A percentile compares a stretch with the other conserved stretches of the same genome.
Evolutionary conservation across 1,284 basidiomycete species (phyloP).

Genomic region (Mycosarcoma maydis): DNA sequence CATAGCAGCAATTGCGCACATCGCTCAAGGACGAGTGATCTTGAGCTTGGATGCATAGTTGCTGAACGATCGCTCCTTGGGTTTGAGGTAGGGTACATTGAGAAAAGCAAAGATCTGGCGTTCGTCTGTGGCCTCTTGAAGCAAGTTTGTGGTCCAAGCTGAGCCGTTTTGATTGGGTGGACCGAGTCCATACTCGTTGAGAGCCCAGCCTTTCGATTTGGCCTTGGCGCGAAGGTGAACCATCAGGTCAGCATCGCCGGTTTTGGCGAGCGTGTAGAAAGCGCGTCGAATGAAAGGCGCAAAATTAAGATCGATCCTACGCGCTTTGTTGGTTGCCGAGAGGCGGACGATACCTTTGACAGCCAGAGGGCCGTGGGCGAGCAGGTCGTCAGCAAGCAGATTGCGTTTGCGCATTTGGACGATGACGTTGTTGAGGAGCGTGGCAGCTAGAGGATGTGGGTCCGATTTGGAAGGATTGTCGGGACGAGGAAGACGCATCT

Average conservation of each 20-base stretch:
- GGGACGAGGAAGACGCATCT: slow-evolving; percentile 11
- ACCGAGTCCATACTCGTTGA: slow-evolving; percentile 39
- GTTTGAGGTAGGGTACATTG: slow-evolving; percentile 22
- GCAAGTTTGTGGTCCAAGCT: slow-evolving; percentile 25
- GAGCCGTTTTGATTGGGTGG: slow-evolving; percentile 33
- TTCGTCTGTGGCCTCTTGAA: slow-evolving; percentile 29
- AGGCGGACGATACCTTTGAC: slow-evolving; percentile 30
- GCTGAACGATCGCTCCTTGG: slow-evolving; percentile 22
- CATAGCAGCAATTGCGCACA: too few relatives aligned
- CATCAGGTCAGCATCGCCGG: slow-evolving; percentile 36
- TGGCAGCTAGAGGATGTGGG: slow-evolving; percentile 11
- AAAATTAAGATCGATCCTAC: slow-evolving; percentile 39
- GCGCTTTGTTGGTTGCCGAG: slow-evolving; percentile 8
- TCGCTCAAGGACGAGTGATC: slow-evolving; percentile 3
- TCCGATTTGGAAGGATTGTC: slow-evolving; percentile 6
- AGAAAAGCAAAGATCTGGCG: slow-evolving; percentile 30
- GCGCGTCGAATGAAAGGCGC: slow-evolving; percentile 29
- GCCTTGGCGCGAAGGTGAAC: slow-evolving; percentile 27
- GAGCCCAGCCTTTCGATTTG: slow-evolving; percentile 19
- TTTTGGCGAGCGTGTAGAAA: slow-evolving; percentile 40
- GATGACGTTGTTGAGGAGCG: slow-evolving; percentile 11
- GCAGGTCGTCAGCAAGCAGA: slow-evolving; percentile 20
- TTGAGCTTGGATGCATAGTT: slow-evolving; percentile 10
- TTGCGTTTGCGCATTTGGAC: slow-evolving; percentile 7
- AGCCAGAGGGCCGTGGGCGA: slow-evolving; percentile 25